phyloP scores from a whole-genome alignment of 192 early-diverging fungal genomes.

The Podila verticillata region DNA sequence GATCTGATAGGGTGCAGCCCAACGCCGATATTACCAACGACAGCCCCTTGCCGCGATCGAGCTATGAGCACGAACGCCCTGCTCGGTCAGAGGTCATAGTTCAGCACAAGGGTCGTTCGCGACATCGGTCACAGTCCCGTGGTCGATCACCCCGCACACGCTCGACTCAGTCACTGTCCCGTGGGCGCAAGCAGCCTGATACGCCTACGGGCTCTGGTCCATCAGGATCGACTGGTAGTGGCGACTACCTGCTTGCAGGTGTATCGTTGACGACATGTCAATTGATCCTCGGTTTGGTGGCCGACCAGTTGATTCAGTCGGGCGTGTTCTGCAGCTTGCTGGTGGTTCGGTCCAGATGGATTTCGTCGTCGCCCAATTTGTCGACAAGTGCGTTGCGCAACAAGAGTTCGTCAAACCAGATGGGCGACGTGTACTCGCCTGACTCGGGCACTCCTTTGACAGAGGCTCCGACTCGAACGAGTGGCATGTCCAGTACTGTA shows the following conservation, averaged over 20 bases:
- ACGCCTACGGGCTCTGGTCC: not conserved
- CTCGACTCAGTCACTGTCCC: conserved; percentile 16
- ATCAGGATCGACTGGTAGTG: not conserved
- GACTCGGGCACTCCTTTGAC: no score
- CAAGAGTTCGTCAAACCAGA: no score
- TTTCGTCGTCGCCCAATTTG: no score
- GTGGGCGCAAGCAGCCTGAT: conserved; percentile 10
- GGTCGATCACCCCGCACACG: not conserved
- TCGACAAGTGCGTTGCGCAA: no score
- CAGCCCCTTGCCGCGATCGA: not conserved
- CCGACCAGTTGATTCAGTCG: conserved; percentile 38
- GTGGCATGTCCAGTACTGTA: no score
- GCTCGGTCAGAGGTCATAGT: not conserved
- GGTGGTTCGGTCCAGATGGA: conserved; percentile 30
- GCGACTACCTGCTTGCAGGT: not conserved
- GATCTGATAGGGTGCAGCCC: not conserved
- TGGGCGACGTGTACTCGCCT: no score
- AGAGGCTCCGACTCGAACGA: no score
- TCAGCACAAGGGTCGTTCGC: not conserved
- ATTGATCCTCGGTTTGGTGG: conserved; percentile 25
- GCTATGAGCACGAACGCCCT: not conserved
- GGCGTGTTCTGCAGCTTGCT: conserved; percentile 23
- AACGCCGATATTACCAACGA: not conserved
- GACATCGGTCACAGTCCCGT: not conserved
- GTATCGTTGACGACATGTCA: conserved; percentile 27